These are phyloP conservation scores for Backusella tarrabulga DNA, from an alignment of 192 early-diverging fungal species.

Conservation along the genomic window DNA sequence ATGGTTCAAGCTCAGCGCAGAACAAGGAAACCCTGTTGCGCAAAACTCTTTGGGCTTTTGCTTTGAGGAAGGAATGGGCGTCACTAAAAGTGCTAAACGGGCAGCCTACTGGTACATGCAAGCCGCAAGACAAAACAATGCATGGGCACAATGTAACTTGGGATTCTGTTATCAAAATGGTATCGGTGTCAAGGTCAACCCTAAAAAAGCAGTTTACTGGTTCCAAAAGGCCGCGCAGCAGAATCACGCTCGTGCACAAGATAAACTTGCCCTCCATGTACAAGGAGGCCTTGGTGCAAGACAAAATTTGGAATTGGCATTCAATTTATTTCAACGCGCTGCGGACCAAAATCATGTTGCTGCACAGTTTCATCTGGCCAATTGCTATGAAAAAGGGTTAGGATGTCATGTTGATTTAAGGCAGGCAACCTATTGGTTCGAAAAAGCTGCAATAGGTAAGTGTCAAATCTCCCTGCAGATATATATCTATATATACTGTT, in stretches of 20 bases:
- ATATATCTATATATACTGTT: neutral
- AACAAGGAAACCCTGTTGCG: constrained; percentile 53
- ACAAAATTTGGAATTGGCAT: constrained; percentile 48
- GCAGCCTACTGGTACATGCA: constrained; percentile 63
- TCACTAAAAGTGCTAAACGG: constrained; percentile 60
- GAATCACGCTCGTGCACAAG: constrained; percentile 62
- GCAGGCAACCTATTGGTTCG: constrained; percentile 36
- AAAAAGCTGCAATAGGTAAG: constrained; percentile 58
- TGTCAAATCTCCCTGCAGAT: constrained; percentile 45
- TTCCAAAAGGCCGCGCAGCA: constrained; percentile 65
- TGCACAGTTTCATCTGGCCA: constrained; percentile 50
- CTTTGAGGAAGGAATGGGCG: constrained; percentile 79
- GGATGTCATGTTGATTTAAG: constrained; percentile 28
- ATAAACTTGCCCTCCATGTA: constrained; percentile 78
- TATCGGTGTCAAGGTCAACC: constrained; percentile 32
- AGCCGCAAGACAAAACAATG: constrained; percentile 52
- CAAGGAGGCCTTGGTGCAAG: constrained; percentile 78
- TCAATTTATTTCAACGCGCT: constrained; percentile 57
- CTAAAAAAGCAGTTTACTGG: constrained; percentile 60
- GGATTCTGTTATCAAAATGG: constrained; percentile 13
- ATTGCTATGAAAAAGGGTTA: constrained; percentile 50
- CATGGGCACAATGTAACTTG: constrained; percentile 48
- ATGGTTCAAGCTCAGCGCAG: constrained; percentile 49
- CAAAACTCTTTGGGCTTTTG: constrained; percentile 71
- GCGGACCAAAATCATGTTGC: constrained; percentile 67